Conservation (phyloP, 164 flowering plant genomes). For the Cinnamomum micranthum region DNA sequence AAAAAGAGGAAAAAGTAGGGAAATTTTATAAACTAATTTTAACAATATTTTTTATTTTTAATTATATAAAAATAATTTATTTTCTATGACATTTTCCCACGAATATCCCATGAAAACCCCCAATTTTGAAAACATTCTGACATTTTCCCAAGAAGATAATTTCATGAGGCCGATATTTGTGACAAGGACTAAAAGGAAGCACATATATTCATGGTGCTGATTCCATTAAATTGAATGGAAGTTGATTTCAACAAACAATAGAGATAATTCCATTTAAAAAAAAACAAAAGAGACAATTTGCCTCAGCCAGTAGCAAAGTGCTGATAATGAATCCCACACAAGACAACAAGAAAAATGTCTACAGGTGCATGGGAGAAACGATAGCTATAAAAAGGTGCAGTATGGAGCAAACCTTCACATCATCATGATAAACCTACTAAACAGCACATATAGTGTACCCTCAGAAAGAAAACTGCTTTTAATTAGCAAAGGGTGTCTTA, state of each 20-base stretch:
- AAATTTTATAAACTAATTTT: no score
- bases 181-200: no score
- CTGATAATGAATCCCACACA: neutral
- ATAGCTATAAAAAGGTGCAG: neutral
- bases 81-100: no score
- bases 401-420: neutral
- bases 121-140: no score
- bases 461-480: neutral
- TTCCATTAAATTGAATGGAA: no score
- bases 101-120: no score
- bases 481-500: constrained; percentile 27
- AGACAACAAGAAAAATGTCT: neutral
- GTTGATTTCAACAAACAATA: neutral
- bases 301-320: neutral
- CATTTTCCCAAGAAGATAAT: no score
- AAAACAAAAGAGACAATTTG: neutral
- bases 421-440: neutral
- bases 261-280: neutral
- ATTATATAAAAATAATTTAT: no score
- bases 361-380: neutral
- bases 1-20: no score
- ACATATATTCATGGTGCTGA: no score
- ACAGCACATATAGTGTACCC: neutral
- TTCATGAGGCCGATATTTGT: no score
- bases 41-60: no score